A percentile compares a stretch with the other conserved stretches of the same genome.
Conservation (phyloP, 1,284 basidiomycete species). For the Phaffia rhodozyma region DNA sequence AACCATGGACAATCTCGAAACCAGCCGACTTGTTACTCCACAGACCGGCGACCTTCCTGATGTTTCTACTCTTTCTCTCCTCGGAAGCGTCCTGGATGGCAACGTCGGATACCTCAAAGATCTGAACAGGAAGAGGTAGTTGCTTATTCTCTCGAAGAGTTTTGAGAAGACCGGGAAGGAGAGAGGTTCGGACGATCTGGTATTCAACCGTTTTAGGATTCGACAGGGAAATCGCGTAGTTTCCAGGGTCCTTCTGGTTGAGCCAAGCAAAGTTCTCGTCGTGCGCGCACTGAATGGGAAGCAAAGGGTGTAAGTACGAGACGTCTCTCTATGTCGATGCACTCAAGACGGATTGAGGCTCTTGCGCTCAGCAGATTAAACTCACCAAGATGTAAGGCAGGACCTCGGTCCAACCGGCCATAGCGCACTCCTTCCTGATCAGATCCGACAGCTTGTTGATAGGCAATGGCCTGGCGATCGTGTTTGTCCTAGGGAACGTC, state of each 20-base stretch:
- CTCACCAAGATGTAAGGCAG: conserved; percentile 82
- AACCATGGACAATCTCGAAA: conserved; percentile 91
- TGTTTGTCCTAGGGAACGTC: conserved; percentile 86
- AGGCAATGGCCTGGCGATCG: conserved; percentile 81
- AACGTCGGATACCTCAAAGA: conserved; percentile 91
- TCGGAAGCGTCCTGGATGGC: conserved; percentile 68
- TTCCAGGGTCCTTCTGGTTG: conserved; percentile 70
- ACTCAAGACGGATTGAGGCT: background rate
- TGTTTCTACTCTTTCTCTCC: conserved; percentile 79
- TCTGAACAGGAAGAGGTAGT: conserved; percentile 78
- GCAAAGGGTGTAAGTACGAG: background rate
- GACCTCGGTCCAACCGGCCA: conserved; percentile 91
- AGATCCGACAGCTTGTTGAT: conserved; percentile 87
- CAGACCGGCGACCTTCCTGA: conserved; percentile 73
- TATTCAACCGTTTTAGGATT: conserved; percentile 98
- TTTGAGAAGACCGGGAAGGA: conserved; percentile 91
- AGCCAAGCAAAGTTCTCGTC: conserved; percentile 95
- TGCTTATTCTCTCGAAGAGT: conserved; percentile 93
- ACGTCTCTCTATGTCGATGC: conserved; percentile 2
- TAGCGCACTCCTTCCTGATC: conserved; percentile 78
- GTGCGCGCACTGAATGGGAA: conserved; percentile 69
- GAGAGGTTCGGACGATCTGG: conserved; percentile 91
- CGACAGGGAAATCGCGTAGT: conserved; percentile 73
- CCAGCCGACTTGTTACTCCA: conserved; percentile 95
- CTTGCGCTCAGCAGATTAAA: background rate